Evolutionary conservation across 768 basidiomycete genomes (phyloP).

Genomic region (Russula earlei): DNA sequence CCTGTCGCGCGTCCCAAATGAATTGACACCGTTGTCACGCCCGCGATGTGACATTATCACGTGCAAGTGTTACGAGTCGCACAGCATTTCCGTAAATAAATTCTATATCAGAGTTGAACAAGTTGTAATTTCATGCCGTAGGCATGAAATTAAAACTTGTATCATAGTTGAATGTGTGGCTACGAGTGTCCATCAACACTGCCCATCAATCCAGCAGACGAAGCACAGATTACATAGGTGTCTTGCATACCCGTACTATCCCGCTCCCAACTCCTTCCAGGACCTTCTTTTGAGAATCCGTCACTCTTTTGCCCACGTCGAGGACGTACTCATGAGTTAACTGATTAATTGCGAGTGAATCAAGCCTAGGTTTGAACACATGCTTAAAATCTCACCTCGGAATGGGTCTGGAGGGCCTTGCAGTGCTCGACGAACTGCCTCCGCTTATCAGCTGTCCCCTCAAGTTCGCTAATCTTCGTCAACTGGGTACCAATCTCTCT

Average conservation of each 20-base stretch:
- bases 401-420: constrained; percentile 29
- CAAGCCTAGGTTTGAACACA: background rate
- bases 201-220: background rate
- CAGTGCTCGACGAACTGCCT: constrained; percentile 45
- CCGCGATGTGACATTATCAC: constrained; percentile 5
- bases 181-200: background rate
- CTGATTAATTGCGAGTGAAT: constrained; percentile 27
- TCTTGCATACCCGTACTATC: constrained; percentile 41
- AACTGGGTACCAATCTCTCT: constrained; percentile 50
- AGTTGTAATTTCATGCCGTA: too few relatives aligned
- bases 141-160: too few relatives aligned
- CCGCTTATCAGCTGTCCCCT: constrained; percentile 44
- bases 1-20: background rate
- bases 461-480: constrained; percentile 40
- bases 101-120: too few relatives aligned
- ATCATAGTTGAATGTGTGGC: background rate
- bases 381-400: constrained; percentile 27
- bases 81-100: background rate
- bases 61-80: background rate
- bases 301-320: constrained; percentile 51
- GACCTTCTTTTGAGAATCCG: constrained; percentile 62
- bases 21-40: constrained; percentile 8
- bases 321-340: constrained; percentile 57
- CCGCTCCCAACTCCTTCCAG: constrained; percentile 67
- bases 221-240: constrained; percentile 21